Base-by-base conservation (phyloP, 805 yeast species). In the Wickerhamiella brachini region DNA sequence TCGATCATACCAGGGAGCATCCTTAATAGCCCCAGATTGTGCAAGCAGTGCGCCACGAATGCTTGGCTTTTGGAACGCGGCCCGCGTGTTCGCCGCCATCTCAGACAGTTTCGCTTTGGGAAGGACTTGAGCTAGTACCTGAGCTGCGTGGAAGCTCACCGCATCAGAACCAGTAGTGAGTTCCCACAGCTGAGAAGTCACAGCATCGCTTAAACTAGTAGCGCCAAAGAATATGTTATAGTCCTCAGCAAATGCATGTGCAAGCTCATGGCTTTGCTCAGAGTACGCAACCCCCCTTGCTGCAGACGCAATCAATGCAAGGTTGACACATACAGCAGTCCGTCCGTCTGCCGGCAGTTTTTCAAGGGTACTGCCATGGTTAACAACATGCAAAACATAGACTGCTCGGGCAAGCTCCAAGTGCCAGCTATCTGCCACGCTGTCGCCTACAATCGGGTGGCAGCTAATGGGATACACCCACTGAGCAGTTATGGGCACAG, bases 41-140 rank as follows among this genome's bases (percentile, higher is more conserved):
- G 59, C 54, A 4, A 57, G n/a, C 13, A 59, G 46, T 13, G 62
- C 61, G 7, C 58, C 61, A 5, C 44, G 47, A 2, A 55, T 41
- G 3, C 52, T 8, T 1, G 53, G 50, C 8, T 23, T 31, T 12
- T 29, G 22, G 22, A 56, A 55, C 13, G 22, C 20, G 15, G 26
- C 15, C 9, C 56, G 52, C 13, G 47, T 23, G 22, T 8, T 6
- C 7, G 17, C 17, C 5, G n/a, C 23, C 9, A 5, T n/a, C 44
- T 44, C 24, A 9, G 20, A 20, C 21, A 38, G 22, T 12, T 41
- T 6, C 18, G 4, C 26, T 21, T 31, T 26, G 5, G 21, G 10
- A 21, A 43, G 10, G 12, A 26, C 6, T 8, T 15, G 4, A 22
- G 44, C 43, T 2, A 55, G 21, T 5, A 52, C 43, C 13, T 50